Percentiles rank a stretch among this genome's conserved stretches.
phyloP scores from a whole-genome alignment of 75 land plant species.

The Pinus tabuliformis region DNA sequence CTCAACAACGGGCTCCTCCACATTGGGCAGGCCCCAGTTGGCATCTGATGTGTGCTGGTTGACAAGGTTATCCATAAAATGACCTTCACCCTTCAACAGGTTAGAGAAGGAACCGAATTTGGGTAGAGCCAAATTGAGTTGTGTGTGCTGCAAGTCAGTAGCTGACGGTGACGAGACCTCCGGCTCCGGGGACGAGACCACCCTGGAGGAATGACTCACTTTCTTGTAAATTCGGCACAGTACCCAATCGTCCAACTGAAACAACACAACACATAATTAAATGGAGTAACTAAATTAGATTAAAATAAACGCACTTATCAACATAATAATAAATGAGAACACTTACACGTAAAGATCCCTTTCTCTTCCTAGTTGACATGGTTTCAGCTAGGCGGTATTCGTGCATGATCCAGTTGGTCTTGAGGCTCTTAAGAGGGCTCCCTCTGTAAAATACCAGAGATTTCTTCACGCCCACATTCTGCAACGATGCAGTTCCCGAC shows the following conservation, averaged over 20 bases:
- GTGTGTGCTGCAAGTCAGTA: too few species aligned
- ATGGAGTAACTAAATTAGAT: too few species aligned
- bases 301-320: too few species aligned
- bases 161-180: too few species aligned
- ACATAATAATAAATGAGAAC: too few species aligned
- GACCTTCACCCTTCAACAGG: neutral
- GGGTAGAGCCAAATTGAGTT: neutral
- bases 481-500: conserved; percentile 14
- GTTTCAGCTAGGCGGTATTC: conserved; percentile 45
- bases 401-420: conserved; percentile 66
- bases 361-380: conserved; percentile 13
- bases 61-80: neutral
- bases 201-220: neutral
- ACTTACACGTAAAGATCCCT: conserved; percentile 38
- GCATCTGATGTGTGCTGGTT: too few species aligned
- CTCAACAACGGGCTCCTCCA: too few species aligned
- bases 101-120: neutral
- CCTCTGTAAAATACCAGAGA: conserved; percentile 57
- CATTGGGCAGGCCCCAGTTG: too few species aligned
- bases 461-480: conserved; percentile 53
- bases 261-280: neutral
- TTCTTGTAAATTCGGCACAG: conserved; percentile 28
- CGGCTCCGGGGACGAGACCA: neutral
- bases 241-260: conserved; percentile 26
- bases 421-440: conserved; percentile 48